Percentiles rank a stretch among this genome's conserved stretches.
Evolutionary conservation across 495 filamentous ascomycete genomes (phyloP).

Genomic region (Cercophora samala): DNA sequence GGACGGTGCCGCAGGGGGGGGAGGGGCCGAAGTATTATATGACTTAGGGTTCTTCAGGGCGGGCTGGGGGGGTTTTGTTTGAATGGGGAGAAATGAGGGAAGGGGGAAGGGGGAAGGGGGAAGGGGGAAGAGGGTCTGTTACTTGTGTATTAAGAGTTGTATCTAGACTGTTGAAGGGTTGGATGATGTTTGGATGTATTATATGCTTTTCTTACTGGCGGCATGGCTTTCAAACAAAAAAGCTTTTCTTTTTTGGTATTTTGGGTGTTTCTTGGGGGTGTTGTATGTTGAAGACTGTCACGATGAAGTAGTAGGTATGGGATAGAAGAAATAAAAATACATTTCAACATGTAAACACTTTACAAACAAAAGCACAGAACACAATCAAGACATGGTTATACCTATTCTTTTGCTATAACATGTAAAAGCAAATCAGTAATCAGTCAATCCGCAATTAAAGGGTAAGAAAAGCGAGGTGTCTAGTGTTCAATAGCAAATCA

Average conservation of each 20-base stretch:
- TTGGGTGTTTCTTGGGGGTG: background rate
- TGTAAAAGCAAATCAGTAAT: too few species aligned
- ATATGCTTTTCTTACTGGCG: background rate
- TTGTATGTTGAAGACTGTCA: background rate
- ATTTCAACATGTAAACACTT: background rate
- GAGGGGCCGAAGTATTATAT: conserved; percentile 96
- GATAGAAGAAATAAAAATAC: background rate
- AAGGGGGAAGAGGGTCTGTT: background rate
- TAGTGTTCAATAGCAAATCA: too few species aligned
- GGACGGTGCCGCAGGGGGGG: conserved; percentile 91
- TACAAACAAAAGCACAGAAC: too few species aligned
- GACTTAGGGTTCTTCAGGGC: conserved; percentile 52
- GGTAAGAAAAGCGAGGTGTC: too few species aligned
- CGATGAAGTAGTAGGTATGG: background rate
- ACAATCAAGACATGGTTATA: too few species aligned
- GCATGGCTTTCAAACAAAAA: background rate
- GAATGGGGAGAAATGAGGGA: too few species aligned
- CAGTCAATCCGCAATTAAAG: too few species aligned
- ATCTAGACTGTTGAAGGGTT: background rate
- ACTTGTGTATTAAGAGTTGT: background rate
- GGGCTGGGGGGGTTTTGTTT: background rate
- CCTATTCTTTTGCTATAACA: too few species aligned
- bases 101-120: background rate
- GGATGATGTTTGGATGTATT: background rate
- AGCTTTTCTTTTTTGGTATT: background rate